These are phyloP conservation scores for Microcyclosporella mali DNA, from an alignment of 2,329 filamentous ascomycete genomes.

Conservation along the genomic window DNA sequence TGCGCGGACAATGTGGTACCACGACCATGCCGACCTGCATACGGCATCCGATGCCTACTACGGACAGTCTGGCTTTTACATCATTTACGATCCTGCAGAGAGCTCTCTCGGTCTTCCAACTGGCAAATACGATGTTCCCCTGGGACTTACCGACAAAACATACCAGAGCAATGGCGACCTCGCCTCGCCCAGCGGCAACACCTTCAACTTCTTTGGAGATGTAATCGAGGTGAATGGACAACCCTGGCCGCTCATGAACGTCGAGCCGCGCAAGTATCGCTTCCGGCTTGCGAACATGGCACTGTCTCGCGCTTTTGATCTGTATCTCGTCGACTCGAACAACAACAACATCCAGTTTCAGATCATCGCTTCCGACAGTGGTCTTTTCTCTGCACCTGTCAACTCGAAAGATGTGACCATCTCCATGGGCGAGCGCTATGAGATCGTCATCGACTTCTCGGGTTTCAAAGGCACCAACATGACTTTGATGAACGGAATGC, in stretches of 20 bases:
- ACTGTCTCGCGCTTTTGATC: slow-evolving; percentile 43
- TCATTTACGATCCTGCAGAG: slow-evolving; percentile 48
- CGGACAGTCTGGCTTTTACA: slow-evolving; percentile 53
- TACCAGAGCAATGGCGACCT: slow-evolving; percentile 50
- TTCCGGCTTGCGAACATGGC: slow-evolving; percentile 50
- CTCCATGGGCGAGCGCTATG: slow-evolving; percentile 53
- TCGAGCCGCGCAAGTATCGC: slow-evolving; percentile 56
- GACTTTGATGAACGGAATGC: slow-evolving; percentile 23
- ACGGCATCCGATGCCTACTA: slow-evolving; percentile 53
- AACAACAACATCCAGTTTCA: slow-evolving; percentile 42
- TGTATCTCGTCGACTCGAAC: slow-evolving; percentile 42
- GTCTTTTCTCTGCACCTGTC: slow-evolving; percentile 45
- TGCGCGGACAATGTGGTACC: slow-evolving; percentile 54
- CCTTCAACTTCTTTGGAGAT: slow-evolving; percentile 50
- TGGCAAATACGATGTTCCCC: slow-evolving; percentile 49
- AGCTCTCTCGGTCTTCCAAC: slow-evolving; percentile 45
- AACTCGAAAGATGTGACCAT: slow-evolving; percentile 39
- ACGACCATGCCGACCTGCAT: slow-evolving; percentile 39
- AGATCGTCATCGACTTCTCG: slow-evolving; percentile 53
- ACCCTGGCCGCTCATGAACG: slow-evolving; percentile 54
- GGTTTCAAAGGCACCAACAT: slow-evolving; percentile 43
- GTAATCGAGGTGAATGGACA: slow-evolving; percentile 54
- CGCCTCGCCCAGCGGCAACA: slow-evolving; percentile 38
- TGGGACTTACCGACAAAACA: slow-evolving; percentile 46
- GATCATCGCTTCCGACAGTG: slow-evolving; percentile 51